Evolutionary conservation across 345 rosid genomes (phyloP).

Genomic region (Syzygium oleosum): DNA sequence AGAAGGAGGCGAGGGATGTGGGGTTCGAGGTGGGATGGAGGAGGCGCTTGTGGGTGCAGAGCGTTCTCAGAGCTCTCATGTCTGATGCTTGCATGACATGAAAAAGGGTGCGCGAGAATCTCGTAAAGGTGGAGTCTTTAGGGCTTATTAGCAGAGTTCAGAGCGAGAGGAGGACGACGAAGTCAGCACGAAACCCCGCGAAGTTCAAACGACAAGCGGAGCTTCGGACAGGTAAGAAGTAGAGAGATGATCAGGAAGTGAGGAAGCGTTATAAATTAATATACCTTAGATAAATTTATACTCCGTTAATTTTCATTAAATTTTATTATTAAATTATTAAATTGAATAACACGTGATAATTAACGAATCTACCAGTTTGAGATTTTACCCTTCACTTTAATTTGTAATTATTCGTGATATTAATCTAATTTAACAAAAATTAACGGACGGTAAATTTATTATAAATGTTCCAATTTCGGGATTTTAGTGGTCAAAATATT

Average conservation of each 20-base stretch:
- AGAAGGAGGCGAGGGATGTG: background rate
- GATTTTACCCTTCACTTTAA: too few relatives aligned
- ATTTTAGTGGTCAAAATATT: too few relatives aligned
- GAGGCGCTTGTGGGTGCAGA: background rate
- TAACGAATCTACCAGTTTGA: too few relatives aligned
- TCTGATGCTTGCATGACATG: constrained; percentile 1
- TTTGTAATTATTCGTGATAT: too few relatives aligned
- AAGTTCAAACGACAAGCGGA: background rate
- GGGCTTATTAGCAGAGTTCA: background rate
- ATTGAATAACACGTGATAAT: too few relatives aligned
- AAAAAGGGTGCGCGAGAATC: background rate
- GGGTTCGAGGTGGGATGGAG: background rate
- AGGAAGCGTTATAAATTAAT: too few relatives aligned
- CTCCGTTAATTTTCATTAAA: too few relatives aligned
- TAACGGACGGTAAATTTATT: too few relatives aligned
- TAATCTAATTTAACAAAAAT: too few relatives aligned
- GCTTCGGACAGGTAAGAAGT: background rate
- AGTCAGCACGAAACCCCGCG: background rate
- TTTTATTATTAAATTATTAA: too few relatives aligned
- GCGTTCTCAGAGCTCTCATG: constrained; percentile 5
- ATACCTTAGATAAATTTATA: too few relatives aligned
- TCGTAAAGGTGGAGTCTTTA: background rate
- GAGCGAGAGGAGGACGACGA: background rate
- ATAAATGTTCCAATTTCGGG: accelerated
- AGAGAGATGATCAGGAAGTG: background rate